Evolutionary conservation across 371 early-diverging fungal genomes (phyloP).

Genomic region (Smittium culicis): DNA sequence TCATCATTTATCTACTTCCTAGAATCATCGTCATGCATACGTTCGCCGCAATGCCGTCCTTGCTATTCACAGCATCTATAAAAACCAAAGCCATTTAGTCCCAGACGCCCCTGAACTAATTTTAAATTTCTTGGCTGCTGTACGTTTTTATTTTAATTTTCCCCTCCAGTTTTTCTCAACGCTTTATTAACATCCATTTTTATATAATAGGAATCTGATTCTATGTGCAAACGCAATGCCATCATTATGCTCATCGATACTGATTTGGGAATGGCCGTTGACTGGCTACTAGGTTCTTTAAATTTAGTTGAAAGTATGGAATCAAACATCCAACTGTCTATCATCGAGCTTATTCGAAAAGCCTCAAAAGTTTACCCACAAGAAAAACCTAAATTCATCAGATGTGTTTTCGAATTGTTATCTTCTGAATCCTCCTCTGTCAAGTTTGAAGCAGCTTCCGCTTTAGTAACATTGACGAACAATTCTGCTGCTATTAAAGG

Average conservation of each 20-base stretch:
- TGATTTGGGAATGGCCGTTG: slow-evolving; percentile 60
- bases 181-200: neutral
- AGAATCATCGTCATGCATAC: slow-evolving; percentile 86
- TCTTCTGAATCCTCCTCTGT: slow-evolving; percentile 65
- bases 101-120: slow-evolving; percentile 93
- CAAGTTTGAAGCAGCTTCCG: slow-evolving; percentile 91
- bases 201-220: slow-evolving; percentile 40
- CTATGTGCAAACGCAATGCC: slow-evolving; percentile 84
- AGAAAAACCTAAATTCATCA: slow-evolving; percentile 80
- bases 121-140: slow-evolving; percentile 52
- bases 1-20: slow-evolving; percentile 7
- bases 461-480: slow-evolving; percentile 71
- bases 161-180: neutral
- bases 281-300: slow-evolving; percentile 62
- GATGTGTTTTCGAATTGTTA: slow-evolving; percentile 72
- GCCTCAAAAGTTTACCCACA: slow-evolving; percentile 48
- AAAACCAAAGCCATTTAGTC: slow-evolving; percentile 71
- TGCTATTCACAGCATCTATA: slow-evolving; percentile 78
- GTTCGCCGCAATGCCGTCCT: slow-evolving; percentile 96
- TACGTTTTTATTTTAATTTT: slow-evolving; percentile 39
- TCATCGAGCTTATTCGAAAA: slow-evolving; percentile 83
- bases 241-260: slow-evolving; percentile 77
- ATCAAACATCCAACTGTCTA: slow-evolving; percentile 80
- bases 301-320: slow-evolving; percentile 65
- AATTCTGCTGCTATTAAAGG: slow-evolving; percentile 81